Conservation (phyloP, 192 early-diverging fungal species). For the Linnemannia exigua region DNA sequence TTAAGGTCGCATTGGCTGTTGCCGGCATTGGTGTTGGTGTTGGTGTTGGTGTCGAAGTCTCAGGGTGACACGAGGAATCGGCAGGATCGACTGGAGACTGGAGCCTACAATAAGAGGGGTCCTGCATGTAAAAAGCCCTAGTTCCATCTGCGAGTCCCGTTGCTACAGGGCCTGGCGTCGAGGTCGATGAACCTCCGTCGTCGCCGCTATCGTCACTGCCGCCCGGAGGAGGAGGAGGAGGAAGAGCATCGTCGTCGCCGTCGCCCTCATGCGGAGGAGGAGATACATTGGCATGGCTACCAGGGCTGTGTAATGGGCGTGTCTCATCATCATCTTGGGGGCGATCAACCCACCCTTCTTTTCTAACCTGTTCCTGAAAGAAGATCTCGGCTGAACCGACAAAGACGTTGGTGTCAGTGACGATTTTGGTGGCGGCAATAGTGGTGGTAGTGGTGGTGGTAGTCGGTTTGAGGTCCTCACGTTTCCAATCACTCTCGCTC, state of each 20-base stretch:
- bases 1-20: background rate
- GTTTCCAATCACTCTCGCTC: too few relatives aligned
- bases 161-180: background rate
- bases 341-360: background rate
- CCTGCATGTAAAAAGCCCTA: background rate
- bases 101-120: background rate
- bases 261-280: background rate
- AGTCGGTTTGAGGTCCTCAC: too few relatives aligned
- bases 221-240: background rate
- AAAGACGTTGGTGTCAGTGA: too few relatives aligned
- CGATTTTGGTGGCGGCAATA: too few relatives aligned
- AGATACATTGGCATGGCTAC: background rate
- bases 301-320: too few relatives aligned
- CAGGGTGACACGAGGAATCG: background rate
- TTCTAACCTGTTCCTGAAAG: background rate
- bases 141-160: background rate
- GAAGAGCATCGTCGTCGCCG: background rate
- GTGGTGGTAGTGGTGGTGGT: too few relatives aligned
- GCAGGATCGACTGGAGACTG: background rate
- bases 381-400: background rate
- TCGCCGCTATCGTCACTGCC: background rate
- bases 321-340: background rate
- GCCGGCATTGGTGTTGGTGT: background rate
- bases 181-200: background rate
- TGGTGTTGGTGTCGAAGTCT: background rate